Evolutionary conservation across 805 yeast species (phyloP).

Genomic region (Yueomyces sinensis): DNA sequence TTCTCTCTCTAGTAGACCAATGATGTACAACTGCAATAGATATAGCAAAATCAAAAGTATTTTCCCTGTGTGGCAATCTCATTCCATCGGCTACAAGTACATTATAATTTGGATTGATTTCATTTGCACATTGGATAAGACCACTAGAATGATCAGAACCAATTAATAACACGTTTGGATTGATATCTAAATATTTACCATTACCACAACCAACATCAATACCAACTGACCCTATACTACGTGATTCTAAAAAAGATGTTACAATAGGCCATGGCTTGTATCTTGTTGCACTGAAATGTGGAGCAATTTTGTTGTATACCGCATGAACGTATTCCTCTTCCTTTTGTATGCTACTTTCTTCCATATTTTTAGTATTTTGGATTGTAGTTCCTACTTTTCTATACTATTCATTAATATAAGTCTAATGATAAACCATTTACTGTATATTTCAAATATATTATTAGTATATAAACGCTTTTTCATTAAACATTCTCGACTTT

Average conservation of each 20-base stretch:
- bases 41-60: slow-evolving; percentile 65
- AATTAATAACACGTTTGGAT: slow-evolving; percentile 50
- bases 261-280: slow-evolving; percentile 98
- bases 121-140: slow-evolving; percentile 48
- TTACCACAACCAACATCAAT: slow-evolving; percentile 96
- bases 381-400: no score
- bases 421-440: no score
- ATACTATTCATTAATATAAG: not conserved
- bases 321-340: slow-evolving; percentile 76
- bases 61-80: slow-evolving; percentile 38
- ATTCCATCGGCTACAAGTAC: slow-evolving; percentile 76
- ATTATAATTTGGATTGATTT: slow-evolving; percentile 30
- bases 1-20: slow-evolving; percentile 71
- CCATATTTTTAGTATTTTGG: not conserved
- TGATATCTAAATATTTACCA: slow-evolving; percentile 76
- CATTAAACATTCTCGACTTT: no score
- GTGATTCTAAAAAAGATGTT: slow-evolving; percentile 43
- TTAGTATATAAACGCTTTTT: no score
- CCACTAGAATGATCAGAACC: slow-evolving; percentile 71
- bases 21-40: slow-evolving; percentile 95
- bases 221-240: slow-evolving; percentile 51
- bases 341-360: slow-evolving; percentile 29
- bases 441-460: no score
- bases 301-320: slow-evolving; percentile 87
- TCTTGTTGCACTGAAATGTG: slow-evolving; percentile 86